These are phyloP conservation scores for Massarina eburnea DNA, from an alignment of 2,329 filamentous ascomycete genomes.

Conservation along the genomic window DNA sequence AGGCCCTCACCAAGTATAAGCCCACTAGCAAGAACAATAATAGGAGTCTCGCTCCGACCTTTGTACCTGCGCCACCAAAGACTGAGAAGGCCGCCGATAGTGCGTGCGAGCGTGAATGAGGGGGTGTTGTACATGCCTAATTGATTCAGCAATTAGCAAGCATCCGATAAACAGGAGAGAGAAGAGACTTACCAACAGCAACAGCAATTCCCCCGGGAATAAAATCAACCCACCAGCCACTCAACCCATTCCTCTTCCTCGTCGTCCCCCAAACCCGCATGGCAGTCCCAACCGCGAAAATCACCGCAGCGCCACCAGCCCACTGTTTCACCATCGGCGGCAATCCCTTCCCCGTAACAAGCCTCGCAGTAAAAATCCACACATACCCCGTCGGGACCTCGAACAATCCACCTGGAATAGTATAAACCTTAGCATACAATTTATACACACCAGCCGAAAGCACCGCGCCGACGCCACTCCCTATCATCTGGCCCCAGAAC, in stretches of 20 bases:
- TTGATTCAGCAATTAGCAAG: conserved; percentile 4
- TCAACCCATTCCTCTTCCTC: conserved; percentile 35
- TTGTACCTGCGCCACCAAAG: conserved; percentile 73
- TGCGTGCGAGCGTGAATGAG: conserved; percentile 88
- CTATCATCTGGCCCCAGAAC: conserved; percentile 95
- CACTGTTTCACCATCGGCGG: conserved; percentile 82
- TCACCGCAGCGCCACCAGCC: conserved; percentile 69
- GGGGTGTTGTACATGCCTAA: conserved; percentile 95
- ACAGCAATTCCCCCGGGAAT: conserved; percentile 94
- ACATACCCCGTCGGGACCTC: conserved; percentile 94
- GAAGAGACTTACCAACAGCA: conserved; percentile 69
- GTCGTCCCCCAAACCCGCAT: conserved; percentile 56
- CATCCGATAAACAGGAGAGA: not conserved
- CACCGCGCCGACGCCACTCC: conserved; percentile 81
- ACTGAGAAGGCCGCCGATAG: conserved; percentile 73
- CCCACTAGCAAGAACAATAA: conserved; percentile 87
- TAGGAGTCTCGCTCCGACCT: conserved; percentile 65
- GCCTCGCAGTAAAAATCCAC: conserved; percentile 93
- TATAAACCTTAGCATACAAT: conserved; percentile 86
- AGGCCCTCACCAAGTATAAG: conserved; percentile 92
- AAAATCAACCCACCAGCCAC: conserved; percentile 66
- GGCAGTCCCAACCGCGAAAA: conserved; percentile 73
- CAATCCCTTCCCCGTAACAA: conserved; percentile 88
- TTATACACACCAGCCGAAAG: conserved; percentile 85
- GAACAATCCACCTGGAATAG: conserved; percentile 85